Conservation (phyloP, 176 grass and related monocot genomes). For the Avena insularis region DNA sequence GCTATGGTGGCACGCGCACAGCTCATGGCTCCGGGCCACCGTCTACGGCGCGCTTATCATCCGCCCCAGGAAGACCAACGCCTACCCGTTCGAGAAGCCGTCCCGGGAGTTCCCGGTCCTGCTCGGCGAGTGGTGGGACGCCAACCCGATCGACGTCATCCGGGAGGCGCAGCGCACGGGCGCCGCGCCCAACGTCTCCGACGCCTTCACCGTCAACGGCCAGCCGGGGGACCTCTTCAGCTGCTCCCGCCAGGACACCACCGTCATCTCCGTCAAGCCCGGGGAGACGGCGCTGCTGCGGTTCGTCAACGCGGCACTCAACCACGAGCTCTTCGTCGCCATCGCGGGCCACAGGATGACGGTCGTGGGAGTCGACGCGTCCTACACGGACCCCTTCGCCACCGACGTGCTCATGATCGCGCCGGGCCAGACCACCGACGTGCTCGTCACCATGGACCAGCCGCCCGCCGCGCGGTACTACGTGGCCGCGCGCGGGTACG, state of each 20-base stretch:
- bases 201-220: conserved; percentile 87
- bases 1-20: conserved; percentile 94
- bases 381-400: conserved; percentile 74
- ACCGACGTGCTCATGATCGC: conserved; percentile 75
- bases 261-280: conserved; percentile 58
- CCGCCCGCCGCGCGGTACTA: conserved; percentile 62
- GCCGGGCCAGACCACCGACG: conserved; percentile 88
- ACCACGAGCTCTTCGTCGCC: conserved; percentile 79
- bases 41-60: conserved; percentile 81
- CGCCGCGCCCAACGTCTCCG: conserved; percentile 68
- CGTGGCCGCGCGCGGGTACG: conserved; percentile 64
- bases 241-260: conserved; percentile 68
- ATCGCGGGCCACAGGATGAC: conserved; percentile 82
- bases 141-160: conserved; percentile 75
- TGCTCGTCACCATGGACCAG: conserved; percentile 83
- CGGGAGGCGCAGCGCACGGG: conserved; percentile 65
- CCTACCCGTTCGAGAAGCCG: conserved; percentile 74
- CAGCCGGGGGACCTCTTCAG: conserved; percentile 81
- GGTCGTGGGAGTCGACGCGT: conserved; percentile 67
- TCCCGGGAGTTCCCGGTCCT: conserved; percentile 59
- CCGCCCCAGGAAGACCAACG: conserved; percentile 49
- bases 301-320: conserved; percentile 83
- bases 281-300: conserved; percentile 76
- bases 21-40: conserved; percentile 84
- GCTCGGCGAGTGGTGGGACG: conserved; percentile 88